A percentile compares a stretch with the other conserved stretches of the same genome.
These are phyloP conservation scores for Cucurbita moschata DNA, from an alignment of 306 rosid genomes.

Conservation along the genomic window DNA sequence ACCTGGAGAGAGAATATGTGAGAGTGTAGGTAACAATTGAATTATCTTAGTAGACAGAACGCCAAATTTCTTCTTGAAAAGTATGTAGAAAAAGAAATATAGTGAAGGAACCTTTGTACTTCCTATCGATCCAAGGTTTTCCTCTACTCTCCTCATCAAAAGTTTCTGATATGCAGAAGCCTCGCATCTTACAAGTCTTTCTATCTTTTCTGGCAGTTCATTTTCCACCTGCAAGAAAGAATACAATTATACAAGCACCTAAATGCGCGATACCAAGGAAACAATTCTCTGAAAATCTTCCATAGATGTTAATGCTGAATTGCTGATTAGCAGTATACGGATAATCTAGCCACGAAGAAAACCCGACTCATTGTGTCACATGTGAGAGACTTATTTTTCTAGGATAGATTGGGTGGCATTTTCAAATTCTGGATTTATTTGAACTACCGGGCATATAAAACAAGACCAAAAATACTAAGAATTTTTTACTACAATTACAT, in stretches of 20 bases:
- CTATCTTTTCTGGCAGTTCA: slow-evolving; percentile 92
- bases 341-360: neutral
- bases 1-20: slow-evolving; percentile 31
- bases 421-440: too few species aligned
- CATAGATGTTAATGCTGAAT: neutral
- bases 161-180: slow-evolving; percentile 99
- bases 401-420: too few species aligned
- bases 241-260: slow-evolving; percentile 3
- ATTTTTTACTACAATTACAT: neutral
- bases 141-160: slow-evolving; percentile 96
- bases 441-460: neutral
- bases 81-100: slow-evolving; percentile 1
- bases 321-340: neutral
- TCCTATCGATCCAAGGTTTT: slow-evolving; percentile 89
- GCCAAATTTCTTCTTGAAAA: neutral
- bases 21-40: neutral
- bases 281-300: neutral
- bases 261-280: neutral
- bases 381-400: neutral
- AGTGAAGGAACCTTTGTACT: slow-evolving; percentile 41
- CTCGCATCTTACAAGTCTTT: slow-evolving; percentile 90
- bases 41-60: neutral
- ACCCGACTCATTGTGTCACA: neutral
- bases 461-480: neutral
- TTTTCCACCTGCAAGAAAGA: slow-evolving; percentile 63